Base-by-base conservation (phyloP, 192 early-diverging fungal species). In the Phycomyces nitens region DNA sequence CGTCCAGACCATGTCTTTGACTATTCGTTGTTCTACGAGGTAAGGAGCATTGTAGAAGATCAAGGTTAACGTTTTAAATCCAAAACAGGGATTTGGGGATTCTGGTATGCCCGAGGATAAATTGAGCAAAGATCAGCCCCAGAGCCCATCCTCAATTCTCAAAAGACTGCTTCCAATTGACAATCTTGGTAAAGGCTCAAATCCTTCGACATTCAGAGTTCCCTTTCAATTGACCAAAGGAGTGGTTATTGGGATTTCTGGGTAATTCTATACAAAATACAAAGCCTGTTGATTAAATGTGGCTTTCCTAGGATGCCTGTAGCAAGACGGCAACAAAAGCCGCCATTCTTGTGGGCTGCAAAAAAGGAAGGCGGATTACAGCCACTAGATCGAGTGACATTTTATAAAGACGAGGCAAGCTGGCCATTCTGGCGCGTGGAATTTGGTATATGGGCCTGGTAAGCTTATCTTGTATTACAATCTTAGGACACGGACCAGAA, bases 201-300 rank as follows among this genome's bases (percentile, higher is more conserved):
- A 52, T 21, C 55, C 38, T 23, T 47, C 42, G n/a, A 29, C 22
- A 41, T 23, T 39, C 40, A 3, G 16, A 1, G 6, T 90, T 2
- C 85, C 89, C 8, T 74, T 92, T 20, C 65, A 86, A 15, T 57
- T 93, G n/a, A 70, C 72, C 0, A 70, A 81, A 6, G 82, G 72
- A n/a, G 53, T 92, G 29, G 75, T 76, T 5, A 84, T 94, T 58
- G 89, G 86, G 8, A 75, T 94, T 18, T 77, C 76, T 57, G 89
- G 89, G 69, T 91, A 75, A 38, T 59, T 60, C 41, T 20, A 38
- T 29, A 18, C 44, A 42, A 42, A 7, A 42, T 42, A 42, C 14
- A 42, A 42, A 42, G 41, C 41, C 41, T 10, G 7, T 42, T 42
- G 41, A 42, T 42, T 10, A 7, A 42, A n/a, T n/a, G n/a, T n/a